Evolutionary conservation across 2,329 filamentous ascomycete genomes (phyloP), one percentile per base, ranked within the genome.

Genomic region (Fusarium sp.): DNA sequence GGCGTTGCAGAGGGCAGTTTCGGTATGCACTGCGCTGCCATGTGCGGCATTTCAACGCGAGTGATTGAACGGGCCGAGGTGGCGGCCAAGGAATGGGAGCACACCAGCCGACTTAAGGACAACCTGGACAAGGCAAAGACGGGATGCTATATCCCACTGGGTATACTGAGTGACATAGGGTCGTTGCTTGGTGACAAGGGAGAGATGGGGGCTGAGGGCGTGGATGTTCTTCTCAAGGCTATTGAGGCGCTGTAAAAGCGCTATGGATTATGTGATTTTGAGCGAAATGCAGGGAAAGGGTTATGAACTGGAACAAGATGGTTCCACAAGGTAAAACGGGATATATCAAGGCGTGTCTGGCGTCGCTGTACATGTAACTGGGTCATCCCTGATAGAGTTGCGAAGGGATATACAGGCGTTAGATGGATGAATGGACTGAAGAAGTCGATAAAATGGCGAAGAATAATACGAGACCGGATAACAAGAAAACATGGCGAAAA

Each of bases 11-110:
- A 98, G 80, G 96, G 96, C 15, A 97, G 94, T 76, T 99, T 98
- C 77, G 96, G 96, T 75, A 99, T 99, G 96, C 96, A 99, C 80
- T 99, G 96, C 78, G 96, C 96, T 1, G 92, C 94, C 65, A 99
- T 99, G 96, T 99, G 96, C 75, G 96, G 96, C 1, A 98, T 99
- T 69, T 90, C 94, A 0, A 85, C 85, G 46, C 91, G 91, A 59
- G 90, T 99, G 15, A 94, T 99, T 66, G 91, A 95, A 77, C 85
- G 92, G 23, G 96, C 96, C 0, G 96, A 99, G 80, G 89, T 91
- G 23, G 96, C 96, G 7, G 96, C 96, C 2, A 90, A 87, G 73
- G 93, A 94, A 75, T 98, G 96, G 94, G 96, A 99, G 82, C 94
- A 98, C 80, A 98, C 96, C 0, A 95, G 93, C 73, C 87, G 94